These are phyloP conservation scores for Lepiota brunneoincarnata DNA, from an alignment of 768 basidiomycete species.

Conservation along the genomic window DNA sequence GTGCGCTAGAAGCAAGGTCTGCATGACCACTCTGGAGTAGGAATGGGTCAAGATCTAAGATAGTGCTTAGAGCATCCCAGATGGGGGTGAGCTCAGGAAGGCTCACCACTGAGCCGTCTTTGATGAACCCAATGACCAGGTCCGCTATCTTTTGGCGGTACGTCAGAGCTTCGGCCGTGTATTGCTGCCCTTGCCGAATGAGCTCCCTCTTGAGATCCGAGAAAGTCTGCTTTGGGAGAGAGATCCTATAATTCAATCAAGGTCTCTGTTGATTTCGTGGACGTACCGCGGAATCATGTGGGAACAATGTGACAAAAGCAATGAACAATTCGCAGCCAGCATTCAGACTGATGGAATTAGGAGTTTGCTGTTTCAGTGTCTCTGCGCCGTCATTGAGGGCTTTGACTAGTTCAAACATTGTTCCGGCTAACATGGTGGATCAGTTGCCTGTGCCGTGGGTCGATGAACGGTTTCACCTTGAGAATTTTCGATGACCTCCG, in stretches of 20 bases:
- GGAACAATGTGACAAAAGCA: slow-evolving; percentile 82
- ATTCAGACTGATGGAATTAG: slow-evolving; percentile 80
- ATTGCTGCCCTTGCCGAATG: slow-evolving; percentile 76
- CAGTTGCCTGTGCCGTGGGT: slow-evolving; percentile 1
- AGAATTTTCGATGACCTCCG: slow-evolving; percentile 77
- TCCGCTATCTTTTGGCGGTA: slow-evolving; percentile 90
- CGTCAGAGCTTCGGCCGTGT: slow-evolving; percentile 73
- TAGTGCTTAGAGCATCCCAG: slow-evolving; percentile 10
- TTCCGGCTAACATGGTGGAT: slow-evolving; percentile 57
- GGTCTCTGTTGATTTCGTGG: slow-evolving; percentile 1
- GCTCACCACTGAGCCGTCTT: slow-evolving; percentile 87
- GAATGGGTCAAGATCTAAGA: slow-evolving; percentile 93
- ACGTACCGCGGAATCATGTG: slow-evolving; percentile 77
- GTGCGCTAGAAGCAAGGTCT: slow-evolving; percentile 88
- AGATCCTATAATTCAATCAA: slow-evolving; percentile 13
- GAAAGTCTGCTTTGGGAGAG: slow-evolving; percentile 60
- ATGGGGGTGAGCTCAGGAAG: slow-evolving; percentile 6
- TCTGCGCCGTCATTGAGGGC: slow-evolving; percentile 77
- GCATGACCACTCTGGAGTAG: slow-evolving; percentile 93
- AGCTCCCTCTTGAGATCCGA: slow-evolving; percentile 80
- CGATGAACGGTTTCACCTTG: slow-evolving; percentile 47
- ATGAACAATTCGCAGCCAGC: slow-evolving; percentile 93
- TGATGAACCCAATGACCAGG: slow-evolving; percentile 87
- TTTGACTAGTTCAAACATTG: slow-evolving; percentile 90
- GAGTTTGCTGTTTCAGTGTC: slow-evolving; percentile 54